Conservation (phyloP, 768 basidiomycete species). For the Tricholoma sp. region DNA sequence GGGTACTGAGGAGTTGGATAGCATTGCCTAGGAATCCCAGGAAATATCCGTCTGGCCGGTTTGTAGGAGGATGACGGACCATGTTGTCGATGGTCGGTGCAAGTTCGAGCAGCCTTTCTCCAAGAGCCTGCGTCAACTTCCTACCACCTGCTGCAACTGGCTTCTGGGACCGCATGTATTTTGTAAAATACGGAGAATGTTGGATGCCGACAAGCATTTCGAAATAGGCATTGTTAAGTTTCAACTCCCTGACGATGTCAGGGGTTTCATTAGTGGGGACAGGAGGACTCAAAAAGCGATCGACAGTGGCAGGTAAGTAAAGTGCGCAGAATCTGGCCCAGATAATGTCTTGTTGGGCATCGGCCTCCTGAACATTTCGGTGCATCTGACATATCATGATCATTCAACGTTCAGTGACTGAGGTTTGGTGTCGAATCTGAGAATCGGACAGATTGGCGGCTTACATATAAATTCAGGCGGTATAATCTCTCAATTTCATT, state of each 20-base stretch:
- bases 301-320: conserved; percentile 20
- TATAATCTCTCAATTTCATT: conserved; percentile 7
- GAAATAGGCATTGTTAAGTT: conserved; percentile 20
- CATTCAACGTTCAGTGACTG: not conserved
- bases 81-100: conserved; percentile 17
- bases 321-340: conserved; percentile 21
- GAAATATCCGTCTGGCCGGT: not conserved
- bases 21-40: not conserved
- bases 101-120: conserved; percentile 16
- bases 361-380: conserved; percentile 1
- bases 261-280: conserved; percentile 5
- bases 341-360: conserved; percentile 18
- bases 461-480: conserved; percentile 5
- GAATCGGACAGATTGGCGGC: not conserved
- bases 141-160: conserved; percentile 17
- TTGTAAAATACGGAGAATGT: conserved; percentile 23
- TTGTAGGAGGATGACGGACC: not conserved
- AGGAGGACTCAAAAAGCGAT: conserved; percentile 17
- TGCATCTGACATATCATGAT: not conserved
- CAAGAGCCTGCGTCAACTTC: conserved; percentile 14
- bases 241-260: conserved; percentile 12
- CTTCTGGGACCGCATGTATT: conserved; percentile 18
- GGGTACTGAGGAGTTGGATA: conserved; percentile 7
- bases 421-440: too few species aligned
- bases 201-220: conserved; percentile 19